Percentiles rank a stretch among this genome's conserved stretches.
phyloP scores from a whole-genome alignment of 306 rosid species.

The Gleditsia sinensis region DNA sequence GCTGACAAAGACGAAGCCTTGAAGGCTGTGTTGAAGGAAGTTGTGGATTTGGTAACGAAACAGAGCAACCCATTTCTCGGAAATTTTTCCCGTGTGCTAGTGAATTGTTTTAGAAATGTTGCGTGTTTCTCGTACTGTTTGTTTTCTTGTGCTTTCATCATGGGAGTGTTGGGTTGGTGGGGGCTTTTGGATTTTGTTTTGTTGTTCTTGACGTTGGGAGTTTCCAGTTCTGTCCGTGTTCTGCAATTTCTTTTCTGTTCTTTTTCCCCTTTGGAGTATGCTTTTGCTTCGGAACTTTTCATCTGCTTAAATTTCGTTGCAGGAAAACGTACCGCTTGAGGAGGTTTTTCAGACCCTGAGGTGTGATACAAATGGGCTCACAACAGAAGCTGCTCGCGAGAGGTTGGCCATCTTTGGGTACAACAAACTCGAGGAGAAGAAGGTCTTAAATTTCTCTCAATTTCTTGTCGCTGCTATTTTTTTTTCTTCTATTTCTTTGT shows the following conservation, averaged over 20 bases:
- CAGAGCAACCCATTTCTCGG: conserved; percentile 32
- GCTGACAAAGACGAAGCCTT: conserved; percentile 54
- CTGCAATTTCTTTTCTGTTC: not conserved
- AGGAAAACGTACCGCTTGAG: conserved; percentile 79
- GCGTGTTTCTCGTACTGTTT: not conserved
- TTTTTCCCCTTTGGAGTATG: not conserved
- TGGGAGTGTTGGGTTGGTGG: conserved; percentile 1
- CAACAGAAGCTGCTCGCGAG: conserved; percentile 62
- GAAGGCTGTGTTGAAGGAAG: conserved; percentile 76
- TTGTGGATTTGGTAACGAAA: conserved; percentile 73
- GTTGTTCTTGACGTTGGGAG: conserved; percentile 7
- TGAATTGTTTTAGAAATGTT: not conserved
- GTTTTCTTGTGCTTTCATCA: not conserved
- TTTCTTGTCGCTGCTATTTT: not conserved
- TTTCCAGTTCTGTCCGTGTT: not conserved
- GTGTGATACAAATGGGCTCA: conserved; percentile 67
- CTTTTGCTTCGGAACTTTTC: not conserved
- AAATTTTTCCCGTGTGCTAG: not conserved
- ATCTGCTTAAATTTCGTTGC: conserved; percentile 25
- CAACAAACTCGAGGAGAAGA: conserved; percentile 82
- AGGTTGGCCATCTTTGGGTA: conserved; percentile 73
- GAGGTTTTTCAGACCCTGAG: conserved; percentile 73
- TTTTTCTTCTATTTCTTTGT: not conserved
- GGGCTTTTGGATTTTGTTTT: conserved; percentile 25
- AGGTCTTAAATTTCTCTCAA: conserved; percentile 41